These are phyloP conservation scores for Gossypium bickii DNA, from an alignment of 345 rosid species.

Conservation along the genomic window DNA sequence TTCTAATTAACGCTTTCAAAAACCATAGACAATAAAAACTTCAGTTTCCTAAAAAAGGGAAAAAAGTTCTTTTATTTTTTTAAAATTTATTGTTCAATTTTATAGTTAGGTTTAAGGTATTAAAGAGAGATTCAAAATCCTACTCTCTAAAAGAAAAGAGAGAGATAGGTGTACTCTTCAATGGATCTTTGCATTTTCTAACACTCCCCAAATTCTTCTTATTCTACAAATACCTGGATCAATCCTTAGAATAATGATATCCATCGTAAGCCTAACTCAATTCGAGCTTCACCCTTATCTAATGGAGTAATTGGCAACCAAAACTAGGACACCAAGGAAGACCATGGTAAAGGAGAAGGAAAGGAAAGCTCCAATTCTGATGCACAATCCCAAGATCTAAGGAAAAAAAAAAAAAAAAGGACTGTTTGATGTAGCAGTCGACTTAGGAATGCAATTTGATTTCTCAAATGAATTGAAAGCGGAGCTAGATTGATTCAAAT, in stretches of 20 bases:
- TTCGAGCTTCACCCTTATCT: conserved; percentile 14
- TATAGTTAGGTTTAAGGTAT: neutral
- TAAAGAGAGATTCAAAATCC: neutral
- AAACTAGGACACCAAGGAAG: conserved; percentile 15
- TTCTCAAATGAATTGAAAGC: too few relatives aligned
- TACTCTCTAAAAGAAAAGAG: conserved; percentile 15
- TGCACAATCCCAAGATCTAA: too few relatives aligned
- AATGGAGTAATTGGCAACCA: conserved; percentile 24
- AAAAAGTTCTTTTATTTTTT: neutral
- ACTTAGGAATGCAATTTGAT: too few relatives aligned
- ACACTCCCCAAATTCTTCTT: conserved; percentile 27
- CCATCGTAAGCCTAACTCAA: conserved; percentile 7
- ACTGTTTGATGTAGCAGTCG: too few relatives aligned
- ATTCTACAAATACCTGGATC: conserved; percentile 19
- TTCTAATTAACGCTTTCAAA: conserved; percentile 15
- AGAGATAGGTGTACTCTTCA: conserved; percentile 4
- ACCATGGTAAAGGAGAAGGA: conserved; percentile 8
- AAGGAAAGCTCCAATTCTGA: neutral
- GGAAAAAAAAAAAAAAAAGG: too few relatives aligned
- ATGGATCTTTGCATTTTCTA: too few relatives aligned
- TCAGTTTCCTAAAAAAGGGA: neutral
- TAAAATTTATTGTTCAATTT: neutral
- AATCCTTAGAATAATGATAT: conserved; percentile 25
- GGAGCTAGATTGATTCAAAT: too few relatives aligned
- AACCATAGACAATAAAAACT: conserved; percentile 15